These are phyloP conservation scores for Fusarium sp. DNA, from an alignment of 2,329 filamentous ascomycete species.

Conservation along the genomic window DNA sequence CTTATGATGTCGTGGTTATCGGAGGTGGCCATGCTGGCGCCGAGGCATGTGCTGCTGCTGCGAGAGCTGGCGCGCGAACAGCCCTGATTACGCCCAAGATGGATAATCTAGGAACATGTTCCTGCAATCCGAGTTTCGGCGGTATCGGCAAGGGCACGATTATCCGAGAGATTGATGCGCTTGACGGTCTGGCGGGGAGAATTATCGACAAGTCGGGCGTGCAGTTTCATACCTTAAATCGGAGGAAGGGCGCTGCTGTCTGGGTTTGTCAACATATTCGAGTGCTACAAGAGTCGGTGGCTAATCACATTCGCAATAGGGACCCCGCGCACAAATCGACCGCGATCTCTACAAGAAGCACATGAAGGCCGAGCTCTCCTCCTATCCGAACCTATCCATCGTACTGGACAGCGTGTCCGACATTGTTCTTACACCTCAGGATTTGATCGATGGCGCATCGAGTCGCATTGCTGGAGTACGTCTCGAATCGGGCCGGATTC, in stretches of 20 bases:
- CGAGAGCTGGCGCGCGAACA: slow-evolving; percentile 87
- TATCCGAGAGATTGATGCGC: slow-evolving; percentile 91
- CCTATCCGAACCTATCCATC: slow-evolving; percentile 83
- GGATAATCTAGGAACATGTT: slow-evolving; percentile 93
- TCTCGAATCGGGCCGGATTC: slow-evolving; percentile 86
- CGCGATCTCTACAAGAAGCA: slow-evolving; percentile 87
- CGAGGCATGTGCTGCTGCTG: slow-evolving; percentile 92
- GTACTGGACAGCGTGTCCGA: slow-evolving; percentile 91
- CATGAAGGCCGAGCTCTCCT: slow-evolving; percentile 87
- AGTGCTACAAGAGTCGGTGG: neutral
- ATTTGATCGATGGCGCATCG: slow-evolving; percentile 58
- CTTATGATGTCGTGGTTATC: slow-evolving; percentile 93
- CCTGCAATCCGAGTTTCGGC: slow-evolving; percentile 96
- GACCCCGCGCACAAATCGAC: slow-evolving; percentile 95
- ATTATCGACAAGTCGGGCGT: slow-evolving; percentile 94
- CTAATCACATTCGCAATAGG: slow-evolving; percentile 56
- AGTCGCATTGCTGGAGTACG: slow-evolving; percentile 86
- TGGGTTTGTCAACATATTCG: slow-evolving; percentile 68
- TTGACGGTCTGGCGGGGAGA: slow-evolving; percentile 89
- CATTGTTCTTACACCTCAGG: slow-evolving; percentile 74
- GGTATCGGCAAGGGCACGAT: slow-evolving; percentile 99
- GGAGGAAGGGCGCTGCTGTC: slow-evolving; percentile 91
- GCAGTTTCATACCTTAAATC: slow-evolving; percentile 92
- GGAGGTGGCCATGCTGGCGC: slow-evolving; percentile 96
- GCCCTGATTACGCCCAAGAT: slow-evolving; percentile 89